Evolutionary conservation across 176 grass and related monocot genomes (phyloP).

Genomic region (Eragrostis nindensis): DNA sequence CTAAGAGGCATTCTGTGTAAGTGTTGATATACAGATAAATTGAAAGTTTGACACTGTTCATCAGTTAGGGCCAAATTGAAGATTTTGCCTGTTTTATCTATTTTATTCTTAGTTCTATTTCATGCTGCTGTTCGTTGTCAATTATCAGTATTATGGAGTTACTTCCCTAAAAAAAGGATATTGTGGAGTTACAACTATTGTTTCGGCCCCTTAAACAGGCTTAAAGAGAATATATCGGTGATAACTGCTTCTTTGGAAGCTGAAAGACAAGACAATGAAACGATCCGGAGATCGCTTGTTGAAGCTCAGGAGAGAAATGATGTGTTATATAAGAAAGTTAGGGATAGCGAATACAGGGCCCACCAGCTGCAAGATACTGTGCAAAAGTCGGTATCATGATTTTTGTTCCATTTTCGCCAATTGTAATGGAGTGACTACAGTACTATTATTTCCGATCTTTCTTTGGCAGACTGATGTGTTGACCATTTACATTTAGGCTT

Average conservation of each 20-base stretch:
- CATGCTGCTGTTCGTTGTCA: not conserved
- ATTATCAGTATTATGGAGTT: constrained; percentile 23
- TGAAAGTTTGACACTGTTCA: no score
- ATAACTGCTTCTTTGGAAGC: constrained; percentile 44
- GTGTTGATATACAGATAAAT: no score
- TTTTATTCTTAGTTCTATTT: not conserved
- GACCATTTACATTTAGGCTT: constrained; percentile 39
- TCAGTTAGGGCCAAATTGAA: not conserved
- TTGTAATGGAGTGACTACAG: constrained; percentile 9
- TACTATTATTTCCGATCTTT: constrained; percentile 23
- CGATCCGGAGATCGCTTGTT: constrained; percentile 52
- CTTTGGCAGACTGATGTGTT: constrained; percentile 33
- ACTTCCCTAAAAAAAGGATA: not conserved
- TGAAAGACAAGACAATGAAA: constrained; percentile 61
- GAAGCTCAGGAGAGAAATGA: constrained; percentile 59
- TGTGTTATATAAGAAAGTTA: constrained; percentile 54
- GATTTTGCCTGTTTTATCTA: not conserved
- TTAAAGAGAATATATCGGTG: constrained; percentile 50
- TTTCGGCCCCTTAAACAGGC: constrained; percentile 54
- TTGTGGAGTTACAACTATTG: constrained; percentile 33
- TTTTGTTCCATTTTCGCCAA: constrained; percentile 35
- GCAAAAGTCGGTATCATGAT: constrained; percentile 55
- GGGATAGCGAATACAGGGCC: constrained; percentile 55
- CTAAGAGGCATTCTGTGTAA: no score
- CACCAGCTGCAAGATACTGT: constrained; percentile 63